A percentile compares a stretch with the other conserved stretches of the same genome.
phyloP scores from a whole-genome alignment of 306 rosid genomes.

The Vicia villosa region DNA sequence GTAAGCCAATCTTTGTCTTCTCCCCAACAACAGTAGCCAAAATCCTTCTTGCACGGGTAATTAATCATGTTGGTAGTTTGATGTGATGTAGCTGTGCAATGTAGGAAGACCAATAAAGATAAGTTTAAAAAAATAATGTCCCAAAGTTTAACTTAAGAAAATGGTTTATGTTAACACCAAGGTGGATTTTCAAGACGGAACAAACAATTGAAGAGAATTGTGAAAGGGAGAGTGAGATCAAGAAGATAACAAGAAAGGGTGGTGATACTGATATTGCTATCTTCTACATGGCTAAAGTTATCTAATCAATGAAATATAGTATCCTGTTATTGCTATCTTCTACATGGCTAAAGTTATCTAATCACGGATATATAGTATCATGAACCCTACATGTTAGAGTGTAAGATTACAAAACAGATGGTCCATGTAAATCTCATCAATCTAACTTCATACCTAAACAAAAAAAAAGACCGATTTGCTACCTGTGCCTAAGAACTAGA shows the following conservation, averaged over 20 bases:
- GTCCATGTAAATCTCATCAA: background rate
- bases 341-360: too few relatives aligned
- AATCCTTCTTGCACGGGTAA: too few relatives aligned
- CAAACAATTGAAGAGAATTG: background rate
- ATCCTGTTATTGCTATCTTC: too few relatives aligned
- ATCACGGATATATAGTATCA: background rate
- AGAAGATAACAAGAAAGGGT: conserved; percentile 2
- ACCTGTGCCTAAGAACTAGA: background rate
- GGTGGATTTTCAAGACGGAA: background rate
- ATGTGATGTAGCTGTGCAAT: too few relatives aligned
- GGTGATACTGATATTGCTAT: background rate
- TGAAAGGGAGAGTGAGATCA: background rate
- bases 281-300: background rate
- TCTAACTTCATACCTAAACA: background rate
- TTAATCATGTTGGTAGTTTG: too few relatives aligned
- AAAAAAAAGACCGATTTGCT: background rate
- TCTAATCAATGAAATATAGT: too few relatives aligned
- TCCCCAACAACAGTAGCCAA: too few relatives aligned
- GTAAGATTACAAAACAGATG: background rate
- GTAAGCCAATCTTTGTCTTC: too few relatives aligned
- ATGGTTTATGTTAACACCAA: background rate
- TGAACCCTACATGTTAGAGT: background rate
- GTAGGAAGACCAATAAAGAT: too few relatives aligned
- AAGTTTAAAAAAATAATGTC: too few relatives aligned
- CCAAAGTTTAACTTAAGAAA: background rate